Conservation (phyloP, 345 rosid species). For the Salix suchowensis region DNA sequence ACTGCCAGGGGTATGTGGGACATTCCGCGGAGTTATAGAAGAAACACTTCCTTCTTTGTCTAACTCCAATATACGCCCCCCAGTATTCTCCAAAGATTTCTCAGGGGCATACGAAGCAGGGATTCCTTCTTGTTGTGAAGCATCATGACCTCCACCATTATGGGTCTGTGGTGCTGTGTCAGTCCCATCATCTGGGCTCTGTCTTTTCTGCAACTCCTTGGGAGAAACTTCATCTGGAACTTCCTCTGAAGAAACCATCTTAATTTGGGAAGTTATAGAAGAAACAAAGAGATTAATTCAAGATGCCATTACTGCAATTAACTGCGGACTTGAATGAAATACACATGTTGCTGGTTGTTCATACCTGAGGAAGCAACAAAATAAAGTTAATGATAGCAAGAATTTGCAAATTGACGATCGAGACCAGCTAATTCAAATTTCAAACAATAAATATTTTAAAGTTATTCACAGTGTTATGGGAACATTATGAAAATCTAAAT, state of each 20-base stretch:
- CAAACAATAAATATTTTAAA: not conserved
- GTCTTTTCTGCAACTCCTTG: slow-evolving; percentile 30
- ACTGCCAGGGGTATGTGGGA: slow-evolving; percentile 28
- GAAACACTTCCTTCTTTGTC: slow-evolving; percentile 40
- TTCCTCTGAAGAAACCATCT: slow-evolving; percentile 40
- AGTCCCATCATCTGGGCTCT: slow-evolving; percentile 20
- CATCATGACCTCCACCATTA: slow-evolving; percentile 9
- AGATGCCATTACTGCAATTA: slow-evolving; percentile 1
- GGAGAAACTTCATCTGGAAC: slow-evolving; percentile 29
- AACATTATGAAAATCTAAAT: not conserved
- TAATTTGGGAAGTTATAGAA: slow-evolving; percentile 23
- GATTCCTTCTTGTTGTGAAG: slow-evolving; percentile 26
- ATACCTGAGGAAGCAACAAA: slow-evolving; percentile 13
- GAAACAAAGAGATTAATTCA: slow-evolving; percentile 18
- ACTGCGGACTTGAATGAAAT: not conserved
- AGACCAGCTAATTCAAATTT: not conserved
- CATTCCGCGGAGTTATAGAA: slow-evolving; percentile 28
- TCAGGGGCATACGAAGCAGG: slow-evolving; percentile 20
- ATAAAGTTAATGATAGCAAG: not conserved
- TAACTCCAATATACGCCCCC: slow-evolving; percentile 17
- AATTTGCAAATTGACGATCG: not conserved
- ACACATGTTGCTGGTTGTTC: slow-evolving; percentile 3
- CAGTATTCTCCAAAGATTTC: slow-evolving; percentile 21
- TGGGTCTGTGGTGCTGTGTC: not conserved
- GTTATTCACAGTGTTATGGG: not conserved